A percentile compares a stretch with the other conserved stretches of the same genome.
These are phyloP conservation scores for Dothistroma septosporum DNA, from an alignment of 2,329 filamentous ascomycete species.

Conservation along the genomic window DNA sequence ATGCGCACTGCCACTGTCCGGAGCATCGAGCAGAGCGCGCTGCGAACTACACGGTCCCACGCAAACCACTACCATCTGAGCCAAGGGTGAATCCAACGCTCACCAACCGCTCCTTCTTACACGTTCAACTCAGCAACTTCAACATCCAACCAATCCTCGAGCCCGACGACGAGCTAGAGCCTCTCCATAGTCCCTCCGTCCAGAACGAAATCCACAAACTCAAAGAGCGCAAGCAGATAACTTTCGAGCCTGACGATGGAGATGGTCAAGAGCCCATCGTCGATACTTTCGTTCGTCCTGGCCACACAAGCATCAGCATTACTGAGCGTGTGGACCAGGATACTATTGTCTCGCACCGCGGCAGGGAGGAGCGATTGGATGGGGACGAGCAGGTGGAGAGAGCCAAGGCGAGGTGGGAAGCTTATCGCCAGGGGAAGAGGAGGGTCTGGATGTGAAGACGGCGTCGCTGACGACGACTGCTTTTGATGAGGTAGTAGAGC, in stretches of 20 bases:
- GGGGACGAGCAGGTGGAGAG: not conserved
- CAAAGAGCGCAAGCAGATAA: not conserved
- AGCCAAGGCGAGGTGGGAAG: not conserved
- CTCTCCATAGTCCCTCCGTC: not conserved
- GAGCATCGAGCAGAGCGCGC: not conserved
- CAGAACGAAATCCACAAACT: not conserved
- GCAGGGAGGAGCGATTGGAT: not conserved
- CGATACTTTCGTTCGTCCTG: conserved; percentile 1
- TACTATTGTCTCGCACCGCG: conserved; percentile 1
- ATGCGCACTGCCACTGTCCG: not conserved
- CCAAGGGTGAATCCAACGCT: not conserved
- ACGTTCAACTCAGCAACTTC: no score
- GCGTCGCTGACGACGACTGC: not conserved
- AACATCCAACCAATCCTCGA: no score
- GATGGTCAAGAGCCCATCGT: not conserved
- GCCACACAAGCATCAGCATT: conserved; percentile 2
- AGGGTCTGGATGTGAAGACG: not conserved
- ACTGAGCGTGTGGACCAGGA: not conserved
- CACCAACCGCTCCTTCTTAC: no score
- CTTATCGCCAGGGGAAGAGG: not conserved
- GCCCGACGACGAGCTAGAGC: not conserved
- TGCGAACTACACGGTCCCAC: not conserved
- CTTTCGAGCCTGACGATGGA: not conserved
- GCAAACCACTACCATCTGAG: not conserved
- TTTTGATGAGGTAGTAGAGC: no score